Conservation (phyloP, 1,139 yeast species). For the Debaryomyces sp. region DNA sequence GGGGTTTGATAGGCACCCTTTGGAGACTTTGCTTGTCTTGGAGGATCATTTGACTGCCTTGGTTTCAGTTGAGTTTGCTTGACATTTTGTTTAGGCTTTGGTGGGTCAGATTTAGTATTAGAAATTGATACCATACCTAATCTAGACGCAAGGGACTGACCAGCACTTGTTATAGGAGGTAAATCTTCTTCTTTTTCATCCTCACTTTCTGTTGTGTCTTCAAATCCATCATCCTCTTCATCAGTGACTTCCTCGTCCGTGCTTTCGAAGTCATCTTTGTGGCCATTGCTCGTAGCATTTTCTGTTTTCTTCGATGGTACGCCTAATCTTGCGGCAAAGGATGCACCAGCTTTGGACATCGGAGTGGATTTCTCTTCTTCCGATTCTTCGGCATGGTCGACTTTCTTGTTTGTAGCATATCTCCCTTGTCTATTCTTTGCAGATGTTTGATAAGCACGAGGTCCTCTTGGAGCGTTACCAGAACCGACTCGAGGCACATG, state of each 20-base stretch:
- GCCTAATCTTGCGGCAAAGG: constrained; percentile 31
- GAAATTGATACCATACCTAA: constrained; percentile 18
- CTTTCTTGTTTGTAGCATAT: background rate
- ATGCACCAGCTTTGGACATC: constrained; percentile 29
- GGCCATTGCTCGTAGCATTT: background rate
- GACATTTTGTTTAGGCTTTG: constrained; percentile 5
- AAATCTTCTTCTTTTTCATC: constrained; percentile 6
- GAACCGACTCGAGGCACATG: background rate
- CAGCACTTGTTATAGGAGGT: constrained; percentile 15
- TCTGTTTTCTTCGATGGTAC: background rate
- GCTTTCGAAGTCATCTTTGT: constrained; percentile 9
- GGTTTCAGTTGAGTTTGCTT: constrained; percentile 14
- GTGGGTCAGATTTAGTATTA: background rate
- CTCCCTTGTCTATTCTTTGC: background rate
- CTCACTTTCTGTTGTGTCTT: constrained; percentile 6
- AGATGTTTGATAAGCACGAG: background rate
- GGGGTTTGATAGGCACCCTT: constrained; percentile 16
- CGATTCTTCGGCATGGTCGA: constrained; percentile 4
- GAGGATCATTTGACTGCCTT: constrained; percentile 1
- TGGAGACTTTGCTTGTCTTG: constrained; percentile 1
- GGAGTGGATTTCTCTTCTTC: constrained; percentile 22
- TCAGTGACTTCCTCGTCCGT: constrained; percentile 11
- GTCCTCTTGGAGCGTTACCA: background rate
- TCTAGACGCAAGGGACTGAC: constrained; percentile 23
- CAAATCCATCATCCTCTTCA: constrained; percentile 3